Conservation (phyloP, 371 early-diverging fungal genomes). For the Cokeromyces recurvatus region DNA sequence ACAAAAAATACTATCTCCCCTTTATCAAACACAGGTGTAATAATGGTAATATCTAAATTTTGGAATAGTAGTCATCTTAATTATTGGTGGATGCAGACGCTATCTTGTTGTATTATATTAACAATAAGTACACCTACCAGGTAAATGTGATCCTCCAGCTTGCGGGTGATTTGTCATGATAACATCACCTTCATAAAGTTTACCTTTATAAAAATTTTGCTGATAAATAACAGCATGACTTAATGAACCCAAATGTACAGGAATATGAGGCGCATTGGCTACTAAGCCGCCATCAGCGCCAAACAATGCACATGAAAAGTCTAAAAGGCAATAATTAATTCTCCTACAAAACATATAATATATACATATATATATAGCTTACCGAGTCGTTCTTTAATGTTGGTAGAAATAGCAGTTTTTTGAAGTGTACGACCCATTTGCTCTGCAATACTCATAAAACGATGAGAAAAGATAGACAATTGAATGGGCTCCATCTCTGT, state of each 20-base stretch:
- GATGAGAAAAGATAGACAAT: slow-evolving; percentile 89
- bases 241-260: slow-evolving; percentile 92
- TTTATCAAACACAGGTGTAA: slow-evolving; percentile 92
- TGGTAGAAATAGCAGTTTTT: slow-evolving; percentile 92
- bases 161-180: slow-evolving; percentile 93
- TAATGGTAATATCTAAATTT: slow-evolving; percentile 80
- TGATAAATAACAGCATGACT: slow-evolving; percentile 93
- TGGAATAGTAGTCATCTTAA: background rate
- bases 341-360: too few species aligned
- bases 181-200: slow-evolving; percentile 84
- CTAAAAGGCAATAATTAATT: too few species aligned
- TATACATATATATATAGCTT: too few species aligned
- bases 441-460: slow-evolving; percentile 97
- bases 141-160: slow-evolving; percentile 95
- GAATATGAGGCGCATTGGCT: slow-evolving; percentile 92
- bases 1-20: slow-evolving; percentile 89
- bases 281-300: slow-evolving; percentile 89
- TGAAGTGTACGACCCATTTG: slow-evolving; percentile 96
- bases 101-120: background rate
- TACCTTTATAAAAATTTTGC: slow-evolving; percentile 63
- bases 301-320: slow-evolving; percentile 97
- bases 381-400: slow-evolving; percentile 89
- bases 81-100: too few species aligned
- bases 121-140: slow-evolving; percentile 50
- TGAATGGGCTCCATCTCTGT: slow-evolving; percentile 79